A percentile compares a stretch with the other conserved stretches of the same genome.
phyloP scores from a whole-genome alignment of 2,329 filamentous ascomycete genomes.

The Helminthosporium solani region DNA sequence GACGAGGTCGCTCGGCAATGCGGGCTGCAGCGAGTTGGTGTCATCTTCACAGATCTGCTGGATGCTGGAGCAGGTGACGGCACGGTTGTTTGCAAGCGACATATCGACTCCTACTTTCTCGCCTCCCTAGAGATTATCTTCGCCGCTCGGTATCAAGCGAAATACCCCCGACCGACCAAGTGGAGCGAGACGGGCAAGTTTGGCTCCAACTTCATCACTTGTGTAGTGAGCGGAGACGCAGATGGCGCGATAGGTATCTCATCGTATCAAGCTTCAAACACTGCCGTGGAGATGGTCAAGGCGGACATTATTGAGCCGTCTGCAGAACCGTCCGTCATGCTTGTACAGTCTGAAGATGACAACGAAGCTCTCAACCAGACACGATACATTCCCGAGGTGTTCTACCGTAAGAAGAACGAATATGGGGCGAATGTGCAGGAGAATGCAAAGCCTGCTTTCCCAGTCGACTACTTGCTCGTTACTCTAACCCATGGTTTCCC shows the following conservation, averaged over 20 bases:
- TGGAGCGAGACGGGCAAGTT: slow-evolving; percentile 96
- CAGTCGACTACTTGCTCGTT: slow-evolving; percentile 93
- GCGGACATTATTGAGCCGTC: slow-evolving; percentile 95
- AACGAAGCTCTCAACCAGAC: slow-evolving; percentile 69
- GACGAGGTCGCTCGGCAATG: slow-evolving; percentile 79
- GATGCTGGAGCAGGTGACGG: slow-evolving; percentile 81
- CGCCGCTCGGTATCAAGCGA: slow-evolving; percentile 81
- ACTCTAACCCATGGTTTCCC: slow-evolving; percentile 97
- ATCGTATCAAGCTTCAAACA: slow-evolving; percentile 92
- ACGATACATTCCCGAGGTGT: slow-evolving; percentile 95
- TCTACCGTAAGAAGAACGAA: slow-evolving; percentile 93
- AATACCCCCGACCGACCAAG: slow-evolving; percentile 85
- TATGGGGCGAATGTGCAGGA: slow-evolving; percentile 96
- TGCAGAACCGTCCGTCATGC: slow-evolving; percentile 88
- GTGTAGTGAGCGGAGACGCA: slow-evolving; percentile 90
- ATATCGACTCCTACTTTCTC: slow-evolving; percentile 91
- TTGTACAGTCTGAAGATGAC: slow-evolving; percentile 89
- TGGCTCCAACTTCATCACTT: slow-evolving; percentile 96
- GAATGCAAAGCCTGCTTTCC: slow-evolving; percentile 94
- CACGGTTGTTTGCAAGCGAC: slow-evolving; percentile 88
- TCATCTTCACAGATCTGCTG: slow-evolving; percentile 91
- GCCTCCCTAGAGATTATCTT: slow-evolving; percentile 91
- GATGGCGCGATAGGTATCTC: slow-evolving; percentile 84
- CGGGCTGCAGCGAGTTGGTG: slow-evolving; percentile 82
- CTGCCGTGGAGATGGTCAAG: slow-evolving; percentile 93